Percentiles rank a stretch among this genome's conserved stretches.
Evolutionary conservation across 306 rosid species (phyloP).

Genomic region (Rosa multiflora): DNA sequence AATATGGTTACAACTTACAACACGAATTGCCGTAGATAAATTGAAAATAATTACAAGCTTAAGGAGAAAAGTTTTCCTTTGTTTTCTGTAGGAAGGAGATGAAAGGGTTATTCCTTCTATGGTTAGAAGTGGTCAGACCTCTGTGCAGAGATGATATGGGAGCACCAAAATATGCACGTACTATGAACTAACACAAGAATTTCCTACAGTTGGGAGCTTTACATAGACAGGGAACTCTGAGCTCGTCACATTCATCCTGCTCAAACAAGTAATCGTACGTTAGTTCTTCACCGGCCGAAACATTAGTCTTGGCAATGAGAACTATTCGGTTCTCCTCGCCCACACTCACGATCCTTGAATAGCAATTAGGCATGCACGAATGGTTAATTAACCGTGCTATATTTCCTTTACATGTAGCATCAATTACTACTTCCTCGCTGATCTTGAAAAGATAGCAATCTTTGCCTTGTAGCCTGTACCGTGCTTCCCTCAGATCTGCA

Average conservation of each 20-base stretch:
- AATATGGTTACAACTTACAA: slow-evolving; percentile 22
- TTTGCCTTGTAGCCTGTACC: slow-evolving; percentile 73
- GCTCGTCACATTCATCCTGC: slow-evolving; percentile 83
- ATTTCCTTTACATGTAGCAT: slow-evolving; percentile 79
- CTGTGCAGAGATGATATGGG: not conserved
- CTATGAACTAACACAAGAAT: slow-evolving; percentile 66
- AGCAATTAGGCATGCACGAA: slow-evolving; percentile 98
- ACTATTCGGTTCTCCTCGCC: slow-evolving; percentile 79
- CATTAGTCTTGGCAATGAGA: slow-evolving; percentile 79
- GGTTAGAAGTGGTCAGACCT: slow-evolving; percentile 39
- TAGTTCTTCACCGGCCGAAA: slow-evolving; percentile 85
- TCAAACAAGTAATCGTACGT: slow-evolving; percentile 96
- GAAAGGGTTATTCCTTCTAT: slow-evolving; percentile 26
- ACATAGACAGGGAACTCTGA: slow-evolving; percentile 87
- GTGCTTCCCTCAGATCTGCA: slow-evolving; percentile 84
- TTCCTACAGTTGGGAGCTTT: slow-evolving; percentile 70
- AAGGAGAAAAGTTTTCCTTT: not conserved
- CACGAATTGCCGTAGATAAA: slow-evolving; percentile 25
- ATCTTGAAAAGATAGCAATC: slow-evolving; percentile 97
- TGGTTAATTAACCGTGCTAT: slow-evolving; percentile 92
- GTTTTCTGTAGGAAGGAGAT: not conserved
- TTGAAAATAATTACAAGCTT: not conserved
- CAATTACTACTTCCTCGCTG: slow-evolving; percentile 89
- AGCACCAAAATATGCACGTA: slow-evolving; percentile 15
- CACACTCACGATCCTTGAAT: slow-evolving; percentile 79